Evolutionary conservation across 2,329 filamentous ascomycete genomes (phyloP).

Genomic region (Aschersonia sp.): DNA sequence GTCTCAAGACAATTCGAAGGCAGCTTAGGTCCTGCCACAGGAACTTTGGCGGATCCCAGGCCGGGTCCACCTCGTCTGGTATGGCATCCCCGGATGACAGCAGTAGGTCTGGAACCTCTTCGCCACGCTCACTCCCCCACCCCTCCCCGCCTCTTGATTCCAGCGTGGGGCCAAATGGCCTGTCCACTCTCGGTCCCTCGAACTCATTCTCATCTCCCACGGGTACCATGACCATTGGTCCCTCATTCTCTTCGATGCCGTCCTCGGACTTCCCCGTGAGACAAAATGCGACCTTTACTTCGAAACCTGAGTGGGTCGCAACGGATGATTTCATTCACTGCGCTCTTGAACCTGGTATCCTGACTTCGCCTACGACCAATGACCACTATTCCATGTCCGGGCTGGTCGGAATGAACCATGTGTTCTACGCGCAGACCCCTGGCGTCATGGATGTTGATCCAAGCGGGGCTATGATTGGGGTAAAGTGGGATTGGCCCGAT

Average conservation of each 20-base stretch:
- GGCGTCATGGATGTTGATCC: neutral
- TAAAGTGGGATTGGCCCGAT: neutral
- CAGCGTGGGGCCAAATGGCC: neutral
- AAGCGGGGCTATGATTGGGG: neutral
- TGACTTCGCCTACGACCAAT: neutral
- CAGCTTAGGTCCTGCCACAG: slow-evolving; percentile 3
- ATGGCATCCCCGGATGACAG: neutral
- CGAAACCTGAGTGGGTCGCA: neutral
- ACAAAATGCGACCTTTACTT: neutral
- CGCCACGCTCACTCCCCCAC: neutral
- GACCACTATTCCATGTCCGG: neutral
- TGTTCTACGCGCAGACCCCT: neutral
- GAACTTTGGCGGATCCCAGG: neutral
- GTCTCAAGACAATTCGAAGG: slow-evolving; percentile 12
- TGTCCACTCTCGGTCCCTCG: neutral
- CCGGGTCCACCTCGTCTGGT: neutral
- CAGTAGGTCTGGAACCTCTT: neutral
- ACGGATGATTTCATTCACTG: neutral
- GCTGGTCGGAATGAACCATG: neutral
- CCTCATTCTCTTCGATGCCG: neutral
- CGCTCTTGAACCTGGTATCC: neutral
- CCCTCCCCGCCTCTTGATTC: neutral
- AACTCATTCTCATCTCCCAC: neutral
- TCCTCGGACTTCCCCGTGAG: neutral
- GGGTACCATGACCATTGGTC: neutral